A percentile compares a stretch with the other conserved stretches of the same genome.
phyloP scores from a whole-genome alignment of 1,139 yeast genomes.

The Hyphopichia burtonii region DNA sequence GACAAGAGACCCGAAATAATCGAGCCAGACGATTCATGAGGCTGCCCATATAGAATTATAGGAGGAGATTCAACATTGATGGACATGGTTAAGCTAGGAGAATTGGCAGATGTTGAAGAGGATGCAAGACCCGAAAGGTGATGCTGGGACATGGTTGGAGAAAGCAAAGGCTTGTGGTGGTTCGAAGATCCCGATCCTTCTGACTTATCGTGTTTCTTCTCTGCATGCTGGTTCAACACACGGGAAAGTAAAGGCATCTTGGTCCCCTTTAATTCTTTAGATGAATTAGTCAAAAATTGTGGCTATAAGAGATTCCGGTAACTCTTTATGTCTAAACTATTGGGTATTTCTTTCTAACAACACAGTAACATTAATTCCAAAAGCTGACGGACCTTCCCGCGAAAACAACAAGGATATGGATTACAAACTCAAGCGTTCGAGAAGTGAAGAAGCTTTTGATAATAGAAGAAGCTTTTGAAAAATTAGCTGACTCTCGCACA shows the following conservation, averaged over 20 bases:
- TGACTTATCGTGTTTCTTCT: slow-evolving; percentile 3
- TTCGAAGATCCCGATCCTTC: slow-evolving; percentile 1
- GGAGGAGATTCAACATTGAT: slow-evolving; percentile 89
- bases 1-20: slow-evolving; percentile 72
- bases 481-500: no score
- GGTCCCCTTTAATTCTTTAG: no score
- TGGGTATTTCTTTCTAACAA: no score
- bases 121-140: neutral
- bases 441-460: no score
- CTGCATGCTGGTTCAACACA: slow-evolving; percentile 10
- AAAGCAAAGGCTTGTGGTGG: neutral
- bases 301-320: no score
- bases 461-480: no score
- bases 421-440: no score
- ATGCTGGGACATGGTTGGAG: neutral
- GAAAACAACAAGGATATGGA: no score
- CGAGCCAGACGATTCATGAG: slow-evolving; percentile 81
- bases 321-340: no score
- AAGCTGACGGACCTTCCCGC: no score
- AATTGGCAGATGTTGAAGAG: neutral
- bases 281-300: no score
- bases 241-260: slow-evolving; percentile 13
- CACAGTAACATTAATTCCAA: no score
- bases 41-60: slow-evolving; percentile 74
- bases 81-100: slow-evolving; percentile 38